Base-by-base conservation (phyloP, 805 yeast genomes). In the Pichia deserticola region DNA sequence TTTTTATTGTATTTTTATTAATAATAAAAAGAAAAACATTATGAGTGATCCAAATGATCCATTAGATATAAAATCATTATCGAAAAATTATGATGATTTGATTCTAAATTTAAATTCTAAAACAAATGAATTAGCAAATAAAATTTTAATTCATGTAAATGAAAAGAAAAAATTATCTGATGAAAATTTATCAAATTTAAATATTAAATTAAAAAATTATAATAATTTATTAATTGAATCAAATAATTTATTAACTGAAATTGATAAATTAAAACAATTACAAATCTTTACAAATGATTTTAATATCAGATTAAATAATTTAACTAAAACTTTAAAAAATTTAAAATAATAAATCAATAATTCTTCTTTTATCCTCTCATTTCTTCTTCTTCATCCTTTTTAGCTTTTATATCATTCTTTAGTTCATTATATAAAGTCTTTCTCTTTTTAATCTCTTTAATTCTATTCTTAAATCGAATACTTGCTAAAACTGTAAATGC, bases 31-130 rank as follows among this genome's bases (percentile, higher is more conserved):
- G 20, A 20, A 20, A 20, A 20, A 20, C 20, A 20, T 20, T 20
- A 20, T 20, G 20, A 20, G 20, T 20, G 20, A 20, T 20, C 3
- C 20, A 20, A 20, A 36, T 36, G 48, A 45, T 11, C 48, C 48
- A 5, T 36, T 45, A 9, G 38, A 45, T 15, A 36, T 45, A 3
- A 13, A 41, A 15, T 8, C 38, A 20, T 20, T 47, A 5, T 30
- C 50, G 3, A 15, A 25, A 28, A 76, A 75, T 47, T 84, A 77
- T 60, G 92, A 86, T 57, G 82, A 83, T 56, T 63, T 86, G 38
- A 61, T 84, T 60, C 82, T 70, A 66, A 79, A 78, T 60, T 81
- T 86, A 45, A 73, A 75, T 42, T 86, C 81, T 52, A 25, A 40
- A 32, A 73, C 84, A 7, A 65, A 72, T 27, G 65, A 70, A 2